phyloP scores from a whole-genome alignment of 768 basidiomycete species.

The Fibroporia radiculosa region DNA sequence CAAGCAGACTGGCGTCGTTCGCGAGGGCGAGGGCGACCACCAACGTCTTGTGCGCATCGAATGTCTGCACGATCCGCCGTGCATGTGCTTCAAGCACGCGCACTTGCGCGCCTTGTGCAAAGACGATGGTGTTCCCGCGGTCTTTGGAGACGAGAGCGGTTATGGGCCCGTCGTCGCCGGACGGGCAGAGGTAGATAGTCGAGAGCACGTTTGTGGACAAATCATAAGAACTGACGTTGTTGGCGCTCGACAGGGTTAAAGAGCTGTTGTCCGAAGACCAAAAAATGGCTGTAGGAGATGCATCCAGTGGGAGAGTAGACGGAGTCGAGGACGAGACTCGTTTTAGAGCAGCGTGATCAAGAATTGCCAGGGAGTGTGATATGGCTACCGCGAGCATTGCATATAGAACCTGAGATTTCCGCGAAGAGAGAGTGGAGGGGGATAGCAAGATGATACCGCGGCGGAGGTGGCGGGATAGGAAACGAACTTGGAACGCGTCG shows the following conservation, averaged over 20 bases:
- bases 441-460: too few relatives aligned
- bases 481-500: too few relatives aligned
- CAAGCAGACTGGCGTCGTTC: conserved; percentile 48
- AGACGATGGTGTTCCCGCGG: conserved; percentile 36
- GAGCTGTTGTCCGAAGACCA: conserved; percentile 54
- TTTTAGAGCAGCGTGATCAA: conserved; percentile 42
- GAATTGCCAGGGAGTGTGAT: conserved; percentile 37
- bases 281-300: conserved; percentile 28
- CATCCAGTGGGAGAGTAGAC: conserved; percentile 6
- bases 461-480: too few relatives aligned
- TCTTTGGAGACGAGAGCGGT: conserved; percentile 27
- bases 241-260: conserved; percentile 45
- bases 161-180: conserved; percentile 21
- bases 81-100: conserved; percentile 42
- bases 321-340: conserved; percentile 24
- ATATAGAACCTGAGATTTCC: too few relatives aligned
- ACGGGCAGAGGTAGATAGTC: conserved; percentile 31
- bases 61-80: conserved; percentile 36
- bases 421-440: too few relatives aligned
- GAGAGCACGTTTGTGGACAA: conserved; percentile 35
- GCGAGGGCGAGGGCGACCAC: conserved; percentile 52
- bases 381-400: conserved; percentile 51
- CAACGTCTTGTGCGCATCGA: conserved; percentile 42
- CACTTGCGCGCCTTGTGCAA: conserved; percentile 37
- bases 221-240: conserved; percentile 47